Evolutionary conservation across 2,329 filamentous ascomycete species (phyloP), one percentile per base, ranked within the genome.

Genomic region (Hansfordia pulvinata): DNA sequence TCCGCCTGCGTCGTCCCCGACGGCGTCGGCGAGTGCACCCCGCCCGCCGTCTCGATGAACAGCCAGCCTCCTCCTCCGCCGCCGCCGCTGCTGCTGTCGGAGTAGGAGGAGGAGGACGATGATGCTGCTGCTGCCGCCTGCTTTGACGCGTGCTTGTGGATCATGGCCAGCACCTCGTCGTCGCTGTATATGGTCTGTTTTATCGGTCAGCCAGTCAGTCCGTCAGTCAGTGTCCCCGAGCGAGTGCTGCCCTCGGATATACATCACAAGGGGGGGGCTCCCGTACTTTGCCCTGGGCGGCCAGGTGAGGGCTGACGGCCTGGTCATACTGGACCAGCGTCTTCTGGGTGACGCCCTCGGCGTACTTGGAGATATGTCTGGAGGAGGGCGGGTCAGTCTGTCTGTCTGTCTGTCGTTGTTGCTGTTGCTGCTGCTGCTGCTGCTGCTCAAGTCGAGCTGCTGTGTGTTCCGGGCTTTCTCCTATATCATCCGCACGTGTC

Each of bases 41-140:
- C 83, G 1, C 82, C 83, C 2, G 83, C 82, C 2, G 83, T 90
- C 47, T 92, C 83, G 23, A 90, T 58, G 24, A 92, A 63, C 2
- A 80, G 54, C 50, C 76, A 70, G n/a, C 67, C 67, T n/a, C n/a
- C n/a, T n/a, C n/a, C n/a, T n/a, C n/a, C n/a, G n/a, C n/a, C n/a
- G n/a, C n/a, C n/a, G n/a, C n/a, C n/a, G n/a, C n/a, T n/a, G n/a
- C n/a, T n/a, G n/a, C n/a, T n/a, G n/a, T n/a, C n/a, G n/a, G n/a
- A n/a, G n/a, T n/a, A n/a, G n/a, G n/a, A n/a, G n/a, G n/a, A n/a
- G n/a, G n/a, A n/a, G n/a, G n/a, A n/a, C n/a, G n/a, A n/a, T n/a
- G n/a, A n/a, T n/a, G n/a, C n/a, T n/a, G n/a, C n/a, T n/a, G n/a
- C n/a, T 12, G 45, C 40, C 4, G 64, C 58, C 28, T 56, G 58